Evolutionary conservation across 2,329 filamentous ascomycete species (phyloP).

Genomic region (Arthrobotrys sinensis): DNA sequence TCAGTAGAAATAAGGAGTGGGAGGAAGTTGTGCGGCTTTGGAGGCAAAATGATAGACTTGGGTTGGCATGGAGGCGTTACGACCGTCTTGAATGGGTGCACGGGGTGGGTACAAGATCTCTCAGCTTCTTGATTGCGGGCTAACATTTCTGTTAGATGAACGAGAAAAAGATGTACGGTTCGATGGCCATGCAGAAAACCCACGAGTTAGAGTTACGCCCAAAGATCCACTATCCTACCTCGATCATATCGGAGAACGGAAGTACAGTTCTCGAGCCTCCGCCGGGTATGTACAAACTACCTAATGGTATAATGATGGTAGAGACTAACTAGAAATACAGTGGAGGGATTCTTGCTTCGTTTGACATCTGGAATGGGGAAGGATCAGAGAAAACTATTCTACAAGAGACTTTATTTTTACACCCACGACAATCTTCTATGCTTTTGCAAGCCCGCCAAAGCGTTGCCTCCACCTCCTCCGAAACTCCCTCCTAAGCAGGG

Average conservation of each 20-base stretch:
- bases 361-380: constrained; percentile 76
- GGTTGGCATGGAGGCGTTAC: constrained; percentile 79
- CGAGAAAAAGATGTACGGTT: constrained; percentile 79
- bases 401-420: constrained; percentile 77
- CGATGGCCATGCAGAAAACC: constrained; percentile 76
- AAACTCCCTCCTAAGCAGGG: constrained; percentile 69
- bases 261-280: constrained; percentile 72
- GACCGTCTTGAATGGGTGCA: constrained; percentile 79
- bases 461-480: constrained; percentile 74
- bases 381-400: constrained; percentile 74
- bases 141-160: constrained; percentile 67
- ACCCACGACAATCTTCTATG: constrained; percentile 76
- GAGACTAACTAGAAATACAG: constrained; percentile 49
- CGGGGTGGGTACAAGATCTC: constrained; percentile 66
- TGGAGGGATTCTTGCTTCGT: constrained; percentile 78
- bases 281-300: constrained; percentile 66
- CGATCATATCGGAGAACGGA: constrained; percentile 67
- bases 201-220: constrained; percentile 78
- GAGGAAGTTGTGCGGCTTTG: constrained; percentile 74
- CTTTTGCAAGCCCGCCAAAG: constrained; percentile 75
- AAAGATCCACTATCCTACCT: constrained; percentile 76
- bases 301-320: not conserved
- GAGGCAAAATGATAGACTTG: constrained; percentile 74
- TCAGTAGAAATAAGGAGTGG: constrained; percentile 74
- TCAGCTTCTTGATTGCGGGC: not conserved